Base-by-base conservation (phyloP, 257 asterid species). In the Solanum bulbocastanum region DNA sequence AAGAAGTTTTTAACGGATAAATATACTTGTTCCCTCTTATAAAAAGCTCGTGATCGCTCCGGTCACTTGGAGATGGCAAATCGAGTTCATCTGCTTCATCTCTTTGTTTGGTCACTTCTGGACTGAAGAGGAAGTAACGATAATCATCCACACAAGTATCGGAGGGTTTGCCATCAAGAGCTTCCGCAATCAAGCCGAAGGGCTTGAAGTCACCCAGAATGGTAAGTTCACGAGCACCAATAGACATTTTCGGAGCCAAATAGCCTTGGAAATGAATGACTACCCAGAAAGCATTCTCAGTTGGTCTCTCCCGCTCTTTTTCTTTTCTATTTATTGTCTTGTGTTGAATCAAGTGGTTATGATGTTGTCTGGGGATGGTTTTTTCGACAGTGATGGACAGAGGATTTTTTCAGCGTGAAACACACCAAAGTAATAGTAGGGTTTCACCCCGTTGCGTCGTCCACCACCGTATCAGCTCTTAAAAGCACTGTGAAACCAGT, bases 1-100 rank as follows among this genome's bases (percentile, higher is more conserved):
- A 16, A 1, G 10, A 81, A 81, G 0, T 16, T 30, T 23, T 79
- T 44, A 14, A 76, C 5, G 36, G 83, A 75, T 75, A 22, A 60
- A 62, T 30, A 5, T 79, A 87, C 89, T 92, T 88, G 71, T 87
- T 91, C 75, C 98, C 98, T 90, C 98, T 91, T 52, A 95, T 89
- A 60, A 96, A 95, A 74, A 97, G 92, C 88, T 97, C 99, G 89
- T 96, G 96, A 90, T 94, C 98, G 27, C 96, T 89, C 46, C 94
- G 88, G 68, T 90, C 94, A 84, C 90, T 88, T 25, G 92, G 86
- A 3, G 92, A 87, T 3, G 90, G 91, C 42, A 87, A 89, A 20
- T 89, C 93, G 79, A 90, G 76, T 74, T 88, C 93, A 22, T 91
- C 91, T 3, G 91, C 89, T 20, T 89, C 94, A 35, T 93, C 95